Evolutionary conservation across 768 basidiomycete genomes (phyloP), one percentile per base, ranked within the genome.

Genomic region (Mycena belliarum): DNA sequence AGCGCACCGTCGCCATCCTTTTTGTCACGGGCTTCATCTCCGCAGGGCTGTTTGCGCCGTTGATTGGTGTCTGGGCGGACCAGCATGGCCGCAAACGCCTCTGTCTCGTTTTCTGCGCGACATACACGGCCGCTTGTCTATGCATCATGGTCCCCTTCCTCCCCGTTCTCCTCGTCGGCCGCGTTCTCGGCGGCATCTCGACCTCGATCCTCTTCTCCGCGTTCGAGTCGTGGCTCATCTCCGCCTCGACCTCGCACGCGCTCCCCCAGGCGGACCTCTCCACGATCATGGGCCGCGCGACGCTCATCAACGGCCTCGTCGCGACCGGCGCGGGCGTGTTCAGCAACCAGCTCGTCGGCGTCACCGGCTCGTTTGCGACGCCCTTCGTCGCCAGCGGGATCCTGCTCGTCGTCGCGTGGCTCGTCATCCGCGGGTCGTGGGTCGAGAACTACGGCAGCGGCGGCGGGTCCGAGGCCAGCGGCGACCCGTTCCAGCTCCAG

Each of bases 21-120:
- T 91, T 91, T 65, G 87, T 91, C n/a, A 86, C 85, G 0, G 89
- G 89, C 2, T 91, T 90, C 68, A 63, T 87, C 40, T 84, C 86
- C 15, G 89, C 86, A 3, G 89, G 85, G 3, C 48, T 89, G 6
- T 77, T 83, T 4, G 87, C 88, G 2, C 90, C 90, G 4, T 66
- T 89, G 4, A 81, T 91, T 0, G 89, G 89, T 10, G 83, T 82
- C 11, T 89, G 87, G 89, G 90, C 89, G 9, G 89, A 90, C 68
- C 83, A 87, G 68, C 79, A 88, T 62, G 90, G 89, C 15, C 82
- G 90, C 14, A 83, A 81, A 58, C 80, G 75, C 54, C 69, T 90
- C 15, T 91, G 89, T 60, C 76, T 89, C n/a, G 72, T 79, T 18
- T 91, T 91, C 72, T 91, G 89, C 69, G 58, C 87, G 33, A 83